Evolutionary conservation across 2,329 filamentous ascomycete genomes (phyloP), one percentile per base, ranked within the genome.

Genomic region (Dactylellina leptospora): DNA sequence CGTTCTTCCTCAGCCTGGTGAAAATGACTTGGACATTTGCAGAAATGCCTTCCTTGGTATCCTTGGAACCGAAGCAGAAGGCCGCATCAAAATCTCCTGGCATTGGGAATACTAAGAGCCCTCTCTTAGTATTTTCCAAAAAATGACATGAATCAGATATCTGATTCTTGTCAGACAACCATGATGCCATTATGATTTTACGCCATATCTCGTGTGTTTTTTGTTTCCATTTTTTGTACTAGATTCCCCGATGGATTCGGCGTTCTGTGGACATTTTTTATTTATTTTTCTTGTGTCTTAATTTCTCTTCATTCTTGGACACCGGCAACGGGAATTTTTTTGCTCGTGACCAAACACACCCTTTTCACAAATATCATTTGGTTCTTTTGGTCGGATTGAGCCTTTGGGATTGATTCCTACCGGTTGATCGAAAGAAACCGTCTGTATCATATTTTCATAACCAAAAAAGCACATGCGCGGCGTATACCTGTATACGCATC

Each of bases 161-260:
- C 22, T 48, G n/a, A 2, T 25, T 60, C 53, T 23, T 72, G 44
- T 40, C 23, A 30, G 18, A 59, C 45, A 60, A 55, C 28, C 45
- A 53, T 54, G 47, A 61, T 54, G 54, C 54, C 68, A 59, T 64
- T 72, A 72, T 54, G 68, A 72, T 27, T 5, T 64, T 58, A 72
- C 45, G 68, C 54, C 27, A 45, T n/a, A 42, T 28, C 36, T 30
- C 36, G 25, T 62, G 11, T 51, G 22, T 56, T 42, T 56, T 60
- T 55, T 13, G 58, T n/a, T n/a, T n/a, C n/a, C n/a, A 18, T 62
- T 33, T 48, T 38, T 42, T 59, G 40, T 55, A 23, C 45, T 63
- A 53, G 59, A 64, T 64, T 64, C 54, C 53, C 59, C 68, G 54
- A 72, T 72, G 68, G 68, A 72, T 55, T 72, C 66, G 68, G 68